Base-by-base conservation (phyloP, 169 alveolate species). In the Plasmodium adleri region DNA sequence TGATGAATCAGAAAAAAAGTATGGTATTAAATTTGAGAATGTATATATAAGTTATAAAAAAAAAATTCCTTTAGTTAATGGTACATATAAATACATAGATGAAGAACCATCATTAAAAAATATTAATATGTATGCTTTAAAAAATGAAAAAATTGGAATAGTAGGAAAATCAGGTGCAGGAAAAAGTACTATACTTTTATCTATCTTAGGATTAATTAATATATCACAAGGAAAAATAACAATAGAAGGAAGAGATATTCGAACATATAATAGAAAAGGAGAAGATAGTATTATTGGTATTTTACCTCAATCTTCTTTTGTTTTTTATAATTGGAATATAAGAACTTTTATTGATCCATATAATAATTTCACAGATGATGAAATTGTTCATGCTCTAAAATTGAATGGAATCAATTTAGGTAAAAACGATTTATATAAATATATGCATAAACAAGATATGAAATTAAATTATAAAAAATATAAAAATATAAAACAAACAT, bases 151-250 rank as follows among this genome's bases (percentile, higher is more conserved):
- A 52, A 92, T 92, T n/a, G 95, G 95, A 6, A 88, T 92, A 63
- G 83, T 92, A 39, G 95, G 95, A 1, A 92, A 90, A 76, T 67
- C 95, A 4, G 95, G 95, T 0, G 83, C 93, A 73, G 93, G 95
- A n/a, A 92, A 88, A 39, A 88, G 93, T n/a, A 92, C 95, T 17
- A 72, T 92, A 9, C 68, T 92, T 72, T 68, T 92, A 45, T 92
- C 93, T 9, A 85, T 92, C 7, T 67, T 92, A 32, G 95, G 95
- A n/a, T 76, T 92, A 43, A 60, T 87, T 59, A 50, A 70, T 56
- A 66, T 59, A 17, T 78, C 10, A 39, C 78, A 73, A 6, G 95
- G 95, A 17, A 88, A 76, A 72, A 92, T 92, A 73, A 71, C 88
- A 32, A 59, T 92, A 54, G 93, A 87, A 66, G 92, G 90, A 26